A percentile compares a stretch with the other conserved stretches of the same genome.
Evolutionary conservation across 176 grass and related monocot species (phyloP).

Genomic region (Bonia amplexicaulis): DNA sequence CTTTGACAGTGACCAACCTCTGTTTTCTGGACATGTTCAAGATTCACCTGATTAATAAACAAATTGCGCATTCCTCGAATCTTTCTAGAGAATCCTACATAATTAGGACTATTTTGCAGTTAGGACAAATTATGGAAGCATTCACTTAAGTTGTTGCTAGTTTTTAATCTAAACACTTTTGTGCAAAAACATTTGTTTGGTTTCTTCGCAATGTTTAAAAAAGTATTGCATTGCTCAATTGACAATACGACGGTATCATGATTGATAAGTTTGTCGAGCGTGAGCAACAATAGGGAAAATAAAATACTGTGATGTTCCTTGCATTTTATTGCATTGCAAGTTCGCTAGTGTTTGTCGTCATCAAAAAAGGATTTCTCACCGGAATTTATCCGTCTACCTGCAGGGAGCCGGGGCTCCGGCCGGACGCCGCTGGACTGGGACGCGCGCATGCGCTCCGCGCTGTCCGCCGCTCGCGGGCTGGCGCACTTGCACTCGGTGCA

Average conservation of each 20-base stretch:
- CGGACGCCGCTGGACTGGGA: constrained; percentile 90
- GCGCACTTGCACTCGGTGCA: constrained; percentile 67
- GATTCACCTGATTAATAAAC: neutral
- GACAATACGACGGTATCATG: neutral
- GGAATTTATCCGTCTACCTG: neutral
- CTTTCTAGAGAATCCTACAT: neutral
- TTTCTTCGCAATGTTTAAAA: neutral
- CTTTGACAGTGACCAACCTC: constrained; percentile 8
- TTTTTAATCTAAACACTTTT: neutral
- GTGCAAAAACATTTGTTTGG: no score
- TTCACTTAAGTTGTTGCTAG: neutral
- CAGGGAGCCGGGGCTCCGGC: constrained; percentile 79
- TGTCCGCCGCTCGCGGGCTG: constrained; percentile 71
- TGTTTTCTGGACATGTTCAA: constrained; percentile 5
- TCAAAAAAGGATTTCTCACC: constrained; percentile 15
- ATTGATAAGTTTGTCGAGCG: neutral
- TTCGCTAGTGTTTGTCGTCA: neutral
- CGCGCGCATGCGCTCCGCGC: constrained; percentile 64
- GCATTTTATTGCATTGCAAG: neutral
- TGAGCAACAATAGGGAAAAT: neutral
- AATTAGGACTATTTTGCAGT: neutral
- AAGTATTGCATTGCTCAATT: neutral
- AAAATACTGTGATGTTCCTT: neutral
- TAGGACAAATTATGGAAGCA: neutral
- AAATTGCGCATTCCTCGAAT: neutral